A percentile compares a stretch with the other conserved stretches of the same genome.
These are phyloP conservation scores for Eucalyptus tenuipes DNA, from an alignment of 345 rosid species.

Conservation along the genomic window DNA sequence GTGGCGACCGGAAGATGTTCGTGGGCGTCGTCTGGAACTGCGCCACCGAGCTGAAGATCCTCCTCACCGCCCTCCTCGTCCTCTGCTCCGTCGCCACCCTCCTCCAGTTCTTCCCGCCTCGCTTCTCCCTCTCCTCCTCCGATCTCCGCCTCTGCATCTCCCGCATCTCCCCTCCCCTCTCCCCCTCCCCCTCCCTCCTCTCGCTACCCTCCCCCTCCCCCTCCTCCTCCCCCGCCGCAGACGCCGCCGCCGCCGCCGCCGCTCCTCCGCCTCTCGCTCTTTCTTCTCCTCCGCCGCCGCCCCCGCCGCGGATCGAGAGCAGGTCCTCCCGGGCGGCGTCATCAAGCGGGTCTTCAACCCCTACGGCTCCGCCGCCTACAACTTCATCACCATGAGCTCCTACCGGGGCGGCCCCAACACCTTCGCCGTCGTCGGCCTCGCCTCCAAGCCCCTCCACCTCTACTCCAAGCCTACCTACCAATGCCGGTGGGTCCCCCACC, in stretches of 20 bases:
- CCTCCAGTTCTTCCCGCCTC: constrained; percentile 64
- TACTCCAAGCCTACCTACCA: constrained; percentile 50
- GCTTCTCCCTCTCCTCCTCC: constrained; percentile 56
- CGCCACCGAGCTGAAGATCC: constrained; percentile 64
- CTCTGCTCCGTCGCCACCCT: constrained; percentile 57
- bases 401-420: constrained; percentile 70
- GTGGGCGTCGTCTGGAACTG: constrained; percentile 51
- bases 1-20: constrained; percentile 25
- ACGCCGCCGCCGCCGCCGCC: constrained; percentile 41
- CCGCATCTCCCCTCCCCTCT: constrained; percentile 14
- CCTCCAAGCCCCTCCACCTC: constrained; percentile 82
- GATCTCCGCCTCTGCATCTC: constrained; percentile 78
- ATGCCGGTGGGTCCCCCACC: constrained; percentile 57
- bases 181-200: neutral
- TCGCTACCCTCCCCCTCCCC: constrained; percentile 33
- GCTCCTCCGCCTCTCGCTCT: constrained; percentile 8
- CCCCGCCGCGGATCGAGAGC: constrained; percentile 11
- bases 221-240: constrained; percentile 34
- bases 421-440: constrained; percentile 64
- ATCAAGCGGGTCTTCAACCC: constrained; percentile 53
- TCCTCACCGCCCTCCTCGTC: constrained; percentile 43
- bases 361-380: constrained; percentile 71
- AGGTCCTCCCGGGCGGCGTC: constrained; percentile 29
- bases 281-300: neutral
- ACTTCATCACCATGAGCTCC: constrained; percentile 63